Percentiles rank a stretch among this genome's conserved stretches.
Conservation (phyloP, 139 green algal genomes). For the Zygnema cylindricum region DNA sequence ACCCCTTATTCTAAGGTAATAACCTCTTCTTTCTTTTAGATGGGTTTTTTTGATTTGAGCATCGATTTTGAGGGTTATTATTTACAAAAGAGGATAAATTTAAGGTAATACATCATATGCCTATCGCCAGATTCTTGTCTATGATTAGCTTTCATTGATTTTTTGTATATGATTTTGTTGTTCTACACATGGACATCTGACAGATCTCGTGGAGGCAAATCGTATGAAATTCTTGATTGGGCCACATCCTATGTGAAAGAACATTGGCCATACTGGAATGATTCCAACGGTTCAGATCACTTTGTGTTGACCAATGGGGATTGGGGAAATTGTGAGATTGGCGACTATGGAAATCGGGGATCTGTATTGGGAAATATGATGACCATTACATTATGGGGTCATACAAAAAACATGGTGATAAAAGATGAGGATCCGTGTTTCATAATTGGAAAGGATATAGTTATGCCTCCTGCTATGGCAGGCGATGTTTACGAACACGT, state of each 20-base stretch:
- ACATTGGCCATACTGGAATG: slow-evolving; percentile 72
- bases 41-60: neutral
- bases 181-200: neutral
- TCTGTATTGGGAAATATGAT: neutral
- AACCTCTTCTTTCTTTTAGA: neutral
- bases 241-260: slow-evolving; percentile 62
- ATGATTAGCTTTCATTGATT: neutral
- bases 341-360: neutral
- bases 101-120: neutral
- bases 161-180: neutral
- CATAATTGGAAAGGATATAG: neutral
- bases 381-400: neutral
- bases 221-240: neutral
- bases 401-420: neutral
- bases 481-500: neutral
- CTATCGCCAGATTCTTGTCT: neutral
- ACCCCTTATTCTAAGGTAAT: neutral
- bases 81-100: neutral
- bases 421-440: neutral
- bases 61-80: neutral
- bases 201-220: neutral
- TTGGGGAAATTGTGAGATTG: slow-evolving; percentile 68
- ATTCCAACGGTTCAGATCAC: slow-evolving; percentile 70
- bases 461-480: neutral
- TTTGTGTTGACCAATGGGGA: slow-evolving; percentile 73